A percentile compares a stretch with the other conserved stretches of the same genome.
Evolutionary conservation across 176 grass and related monocot genomes (phyloP).

Genomic region (Dactylis glomerata): DNA sequence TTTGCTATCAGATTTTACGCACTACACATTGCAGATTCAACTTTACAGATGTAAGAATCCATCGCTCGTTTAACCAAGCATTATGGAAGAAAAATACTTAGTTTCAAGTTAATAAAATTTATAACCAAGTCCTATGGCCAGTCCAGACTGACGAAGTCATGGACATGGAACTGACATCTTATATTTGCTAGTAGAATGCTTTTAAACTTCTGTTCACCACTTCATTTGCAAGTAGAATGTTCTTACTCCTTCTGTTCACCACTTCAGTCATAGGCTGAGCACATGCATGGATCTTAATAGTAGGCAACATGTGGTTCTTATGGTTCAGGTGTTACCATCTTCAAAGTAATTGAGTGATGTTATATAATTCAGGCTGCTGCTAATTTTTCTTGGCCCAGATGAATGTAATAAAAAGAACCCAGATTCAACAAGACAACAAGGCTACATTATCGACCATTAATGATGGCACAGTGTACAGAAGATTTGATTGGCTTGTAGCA

Average conservation of each 20-base stretch:
- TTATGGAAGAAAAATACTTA: neutral
- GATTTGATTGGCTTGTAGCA: conserved; percentile 34
- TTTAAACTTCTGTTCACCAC: neutral
- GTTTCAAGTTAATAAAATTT: conserved; percentile 13
- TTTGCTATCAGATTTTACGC: neutral
- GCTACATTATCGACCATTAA: conserved; percentile 16
- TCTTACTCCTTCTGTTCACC: conserved; percentile 5
- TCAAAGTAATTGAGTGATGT: neutral
- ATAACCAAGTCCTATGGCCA: conserved; percentile 5
- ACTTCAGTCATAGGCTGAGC: neutral
- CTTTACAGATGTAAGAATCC: neutral
- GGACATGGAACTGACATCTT: neutral
- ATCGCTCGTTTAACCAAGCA: neutral
- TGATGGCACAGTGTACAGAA: conserved; percentile 3
- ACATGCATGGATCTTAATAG: conserved; percentile 7
- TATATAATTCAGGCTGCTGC: conserved; percentile 4
- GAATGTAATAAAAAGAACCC: neutral
- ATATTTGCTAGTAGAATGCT: conserved; percentile 3
- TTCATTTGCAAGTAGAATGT: neutral
- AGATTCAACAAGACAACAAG: neutral
- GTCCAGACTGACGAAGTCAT: conserved; percentile 3
- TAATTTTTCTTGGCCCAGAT: neutral
- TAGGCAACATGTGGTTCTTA: conserved; percentile 3
- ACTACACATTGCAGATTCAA: neutral
- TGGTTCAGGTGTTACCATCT: conserved; percentile 13